Percentiles rank a stretch among this genome's conserved stretches.
These are phyloP conservation scores for Penicillium taxi DNA, from an alignment of 495 filamentous ascomycete species.

Conservation along the genomic window DNA sequence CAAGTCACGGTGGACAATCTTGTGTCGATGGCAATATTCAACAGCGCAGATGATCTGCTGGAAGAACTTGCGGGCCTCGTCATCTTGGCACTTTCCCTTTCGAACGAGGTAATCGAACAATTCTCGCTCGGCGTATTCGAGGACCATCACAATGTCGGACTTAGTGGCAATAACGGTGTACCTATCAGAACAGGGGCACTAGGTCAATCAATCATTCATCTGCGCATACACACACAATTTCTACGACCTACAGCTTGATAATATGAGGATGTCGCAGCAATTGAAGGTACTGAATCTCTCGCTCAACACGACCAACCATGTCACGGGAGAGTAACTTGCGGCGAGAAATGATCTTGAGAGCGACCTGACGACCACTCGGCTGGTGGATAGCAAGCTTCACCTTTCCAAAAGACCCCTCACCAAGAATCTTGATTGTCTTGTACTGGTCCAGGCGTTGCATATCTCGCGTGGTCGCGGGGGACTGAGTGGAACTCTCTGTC, in stretches of 20 bases:
- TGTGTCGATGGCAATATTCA: constrained; percentile 97
- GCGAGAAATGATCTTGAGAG: constrained; percentile 91
- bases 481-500: constrained; percentile 28
- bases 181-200: constrained; percentile 33
- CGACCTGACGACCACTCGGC: constrained; percentile 85
- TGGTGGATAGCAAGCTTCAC: constrained; percentile 93
- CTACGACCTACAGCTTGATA: constrained; percentile 75
- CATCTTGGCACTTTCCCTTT: constrained; percentile 80
- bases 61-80: constrained; percentile 89
- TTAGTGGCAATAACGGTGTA: constrained; percentile 95
- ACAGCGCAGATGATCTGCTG: constrained; percentile 99
- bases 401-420: constrained; percentile 96
- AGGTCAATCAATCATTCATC: constrained; percentile 9
- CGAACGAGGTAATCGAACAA: constrained; percentile 96
- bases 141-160: constrained; percentile 94
- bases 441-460: constrained; percentile 86
- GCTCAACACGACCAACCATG: constrained; percentile 93
- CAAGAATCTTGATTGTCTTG: constrained; percentile 79
- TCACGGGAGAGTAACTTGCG: constrained; percentile 92
- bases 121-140: constrained; percentile 94
- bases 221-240: constrained; percentile 1
- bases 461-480: constrained; percentile 41
- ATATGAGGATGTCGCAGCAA: constrained; percentile 94
- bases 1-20: constrained; percentile 95
- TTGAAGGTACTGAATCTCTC: constrained; percentile 97